Percentiles rank a stretch among this genome's conserved stretches.
phyloP scores from a whole-genome alignment of 2,329 filamentous ascomycete genomes.

The Cytospora piceicola region DNA sequence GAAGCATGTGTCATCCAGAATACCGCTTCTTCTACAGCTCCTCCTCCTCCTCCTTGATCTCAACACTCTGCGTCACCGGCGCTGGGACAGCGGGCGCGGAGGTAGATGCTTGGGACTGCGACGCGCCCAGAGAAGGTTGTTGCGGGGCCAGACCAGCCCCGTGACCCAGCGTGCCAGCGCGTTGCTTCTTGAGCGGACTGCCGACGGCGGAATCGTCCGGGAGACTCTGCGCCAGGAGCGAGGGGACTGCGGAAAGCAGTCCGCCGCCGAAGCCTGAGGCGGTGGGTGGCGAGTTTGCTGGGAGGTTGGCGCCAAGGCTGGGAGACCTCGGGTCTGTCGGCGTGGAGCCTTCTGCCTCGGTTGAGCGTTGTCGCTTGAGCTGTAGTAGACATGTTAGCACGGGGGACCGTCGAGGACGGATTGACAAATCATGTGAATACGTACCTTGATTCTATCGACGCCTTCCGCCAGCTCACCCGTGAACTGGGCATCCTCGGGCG shows the following conservation, averaged over 20 bases:
- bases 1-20: not conserved
- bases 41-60: constrained; percentile 9
- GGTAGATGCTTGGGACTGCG: constrained; percentile 17
- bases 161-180: constrained; percentile 61
- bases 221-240: constrained; percentile 48
- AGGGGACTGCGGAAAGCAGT: constrained; percentile 36
- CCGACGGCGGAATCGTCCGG: constrained; percentile 57
- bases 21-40: not conserved
- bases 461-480: constrained; percentile 79
- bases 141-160: constrained; percentile 34
- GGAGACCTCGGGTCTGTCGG: constrained; percentile 51
- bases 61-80: not conserved
- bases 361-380: constrained; percentile 82
- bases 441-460: constrained; percentile 79
- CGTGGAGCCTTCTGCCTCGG: constrained; percentile 62
- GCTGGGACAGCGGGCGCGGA: constrained; percentile 21
- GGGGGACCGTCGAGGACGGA: too few relatives aligned
- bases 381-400: constrained; percentile 44
- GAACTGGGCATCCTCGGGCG: constrained; percentile 72
- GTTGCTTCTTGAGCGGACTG: constrained; percentile 76
- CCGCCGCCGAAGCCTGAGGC: constrained; percentile 32
- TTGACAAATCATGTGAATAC: constrained; percentile 35
- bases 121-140: constrained; percentile 11
- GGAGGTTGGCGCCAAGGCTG: constrained; percentile 46
- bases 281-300: constrained; percentile 48